Evolutionary conservation across 106 monocot genomes (phyloP).

Genomic region (Iris macrosiphon): DNA sequence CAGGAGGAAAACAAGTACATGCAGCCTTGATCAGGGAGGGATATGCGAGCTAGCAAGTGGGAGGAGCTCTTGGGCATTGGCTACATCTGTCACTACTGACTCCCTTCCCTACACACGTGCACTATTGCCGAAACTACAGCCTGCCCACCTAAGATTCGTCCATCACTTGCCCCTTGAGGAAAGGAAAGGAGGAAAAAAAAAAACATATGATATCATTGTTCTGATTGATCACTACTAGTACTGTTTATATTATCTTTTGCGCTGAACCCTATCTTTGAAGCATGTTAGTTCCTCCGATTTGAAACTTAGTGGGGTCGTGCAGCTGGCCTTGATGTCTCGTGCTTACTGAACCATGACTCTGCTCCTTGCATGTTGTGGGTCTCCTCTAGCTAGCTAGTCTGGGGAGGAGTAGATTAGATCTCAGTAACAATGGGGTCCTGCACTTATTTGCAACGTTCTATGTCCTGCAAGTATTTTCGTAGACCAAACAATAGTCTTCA

Average conservation of each 20-base stretch:
- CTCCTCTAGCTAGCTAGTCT: background rate
- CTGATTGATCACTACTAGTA: background rate
- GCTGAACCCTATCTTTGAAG: slow-evolving; percentile 1
- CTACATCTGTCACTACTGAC: background rate
- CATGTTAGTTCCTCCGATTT: slow-evolving; percentile 12
- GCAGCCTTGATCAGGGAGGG: background rate
- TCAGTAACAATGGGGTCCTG: background rate
- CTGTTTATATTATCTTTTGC: background rate
- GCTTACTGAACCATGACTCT: background rate
- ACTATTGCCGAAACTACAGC: background rate
- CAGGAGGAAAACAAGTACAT: background rate
- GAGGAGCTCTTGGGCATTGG: background rate
- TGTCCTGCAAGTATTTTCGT: too few relatives aligned
- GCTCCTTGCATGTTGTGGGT: slow-evolving; percentile 6
- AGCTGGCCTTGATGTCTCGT: slow-evolving; percentile 7
- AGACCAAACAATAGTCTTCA: too few relatives aligned
- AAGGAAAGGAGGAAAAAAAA: background rate
- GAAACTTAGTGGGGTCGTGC: background rate
- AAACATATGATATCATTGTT: background rate
- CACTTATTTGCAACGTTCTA: too few relatives aligned
- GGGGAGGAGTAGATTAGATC: background rate
- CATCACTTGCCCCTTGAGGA: background rate
- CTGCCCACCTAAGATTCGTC: background rate
- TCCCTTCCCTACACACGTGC: background rate
- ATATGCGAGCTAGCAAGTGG: background rate